Percentiles rank a stretch among this genome's conserved stretches.
Evolutionary conservation across 2,329 filamentous ascomycete species (phyloP).

Genomic region (Chrysoporthe puriensis): DNA sequence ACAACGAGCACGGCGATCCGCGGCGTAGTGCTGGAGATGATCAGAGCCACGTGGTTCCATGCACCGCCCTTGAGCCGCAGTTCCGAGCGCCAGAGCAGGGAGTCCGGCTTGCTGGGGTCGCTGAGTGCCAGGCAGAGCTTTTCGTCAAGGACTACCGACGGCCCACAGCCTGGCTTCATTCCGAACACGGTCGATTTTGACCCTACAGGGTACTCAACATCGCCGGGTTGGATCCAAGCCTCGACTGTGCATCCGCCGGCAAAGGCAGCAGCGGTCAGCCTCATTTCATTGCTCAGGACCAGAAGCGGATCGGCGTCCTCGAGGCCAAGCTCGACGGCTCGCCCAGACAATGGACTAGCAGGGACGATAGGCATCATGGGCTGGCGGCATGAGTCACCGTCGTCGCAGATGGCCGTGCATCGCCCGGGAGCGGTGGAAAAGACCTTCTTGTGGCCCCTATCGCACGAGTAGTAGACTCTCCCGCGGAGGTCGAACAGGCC

Average conservation of each 20-base stretch:
- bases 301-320: background rate
- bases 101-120: background rate
- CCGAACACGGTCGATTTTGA: background rate
- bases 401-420: background rate
- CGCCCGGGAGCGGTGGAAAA: background rate
- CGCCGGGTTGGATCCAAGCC: background rate
- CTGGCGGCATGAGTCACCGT: background rate
- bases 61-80: background rate
- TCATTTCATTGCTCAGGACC: background rate
- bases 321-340: background rate
- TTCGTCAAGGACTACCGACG: background rate
- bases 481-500: background rate
- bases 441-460: background rate
- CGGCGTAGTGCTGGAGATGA: background rate
- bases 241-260: background rate
- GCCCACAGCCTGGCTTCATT: background rate
- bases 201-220: background rate
- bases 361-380: background rate
- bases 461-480: background rate
- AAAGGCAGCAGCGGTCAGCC: background rate
- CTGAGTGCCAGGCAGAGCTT: background rate
- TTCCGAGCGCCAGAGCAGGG: conserved; percentile 1
- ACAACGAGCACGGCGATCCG: background rate
- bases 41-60: background rate
- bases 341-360: background rate